Evolutionary conservation across 1,284 basidiomycete genomes (phyloP), one percentile per base, ranked within the genome.

Genomic region (Mycosarcoma maydis): DNA sequence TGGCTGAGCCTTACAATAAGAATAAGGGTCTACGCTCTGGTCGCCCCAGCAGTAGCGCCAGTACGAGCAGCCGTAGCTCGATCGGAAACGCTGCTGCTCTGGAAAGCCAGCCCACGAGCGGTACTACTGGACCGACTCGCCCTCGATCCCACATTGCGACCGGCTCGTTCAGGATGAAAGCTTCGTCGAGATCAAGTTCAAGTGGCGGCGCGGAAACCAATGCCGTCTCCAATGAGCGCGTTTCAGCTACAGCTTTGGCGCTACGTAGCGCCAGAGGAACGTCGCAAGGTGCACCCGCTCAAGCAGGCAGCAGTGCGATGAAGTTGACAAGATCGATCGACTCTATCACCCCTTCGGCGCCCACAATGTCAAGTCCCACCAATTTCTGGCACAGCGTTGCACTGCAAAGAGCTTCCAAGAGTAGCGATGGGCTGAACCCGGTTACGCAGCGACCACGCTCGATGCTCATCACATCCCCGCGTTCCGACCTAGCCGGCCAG

Each of bases 1-100:
- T 55, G 56, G 62, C 55, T 0, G 64, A 67, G 43, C 64, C 56
- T 0, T 67, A 60, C 48, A 56, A 52, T 24, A 67, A 56, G 27
- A 55, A 51, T 19, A 40, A n/a, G n/a, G n/a, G n/a, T n/a, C n/a
- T 49, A 44, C 41, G 56, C 17, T 56, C 52, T 5, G 52, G 47
- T 40, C 37, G 56, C 6, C 64, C 64, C 5, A 51, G 56, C 22
- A 67, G 64, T 27, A 51, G 47, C 23, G 52, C 55, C 14, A 66
- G 62, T 34, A 59, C 56, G 1, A 55, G 62, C 32, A 66, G 51
- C 19, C 42, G 56, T 16, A 43, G 46, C 42, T 66, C 52, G 3
- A 37, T 49, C 6, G 51, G 55, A 16, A 47, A 47, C 23, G 19
- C 34, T 34, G 17, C 48, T 34, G 30, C 42, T 3, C 23, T 43